Base-by-base conservation (phyloP, 352 stramenopile species). In the Phytophthora megakarya region DNA sequence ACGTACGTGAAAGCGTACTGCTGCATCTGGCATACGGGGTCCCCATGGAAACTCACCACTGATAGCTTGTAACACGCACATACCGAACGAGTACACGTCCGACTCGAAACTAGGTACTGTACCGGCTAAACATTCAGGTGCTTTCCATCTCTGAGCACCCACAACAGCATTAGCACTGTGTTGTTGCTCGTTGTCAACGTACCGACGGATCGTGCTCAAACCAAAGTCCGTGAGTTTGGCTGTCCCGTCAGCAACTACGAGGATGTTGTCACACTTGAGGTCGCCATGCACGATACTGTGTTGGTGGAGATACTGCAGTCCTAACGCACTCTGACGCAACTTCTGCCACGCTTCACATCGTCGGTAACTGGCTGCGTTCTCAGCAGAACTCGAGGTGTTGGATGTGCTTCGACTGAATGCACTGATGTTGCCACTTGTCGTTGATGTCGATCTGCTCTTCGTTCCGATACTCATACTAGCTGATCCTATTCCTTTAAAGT, bases 191-290 rank as follows among this genome's bases (percentile, higher is more conserved):
- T 13, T 67, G 32, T 60, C 48, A 43, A 64, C 35, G 15, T 57
- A 63, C 13, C 57, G 47, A 38, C 56, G 48, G 11, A 73, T 73
- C 3, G 60, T 65, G 30, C 66, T 75, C 8, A 78, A 47, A 1
- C 70, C 70, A 65, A 78, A 78, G 45, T 78, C 70, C 0, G 70
- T 65, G 5, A 78, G 57, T 35, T 73, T 75, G 19, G 66, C 61
- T 3, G 53, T 70, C 9, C 66, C 66, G 43, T 75, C 66, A 25
- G 61, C 66, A 32, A 39, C 50, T 11, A 78, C 67, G 30, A 78
- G 57, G 49, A 78, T 75, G 54, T 78, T 78, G 66, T 75, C 65
- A 26, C 70, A 78, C 61, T 78, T 78, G 22, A 78, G 54, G 26
- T 78, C 67, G 1, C 66, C 70, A 45, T 78, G 70, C 26, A 75